Evolutionary conservation across 768 basidiomycete genomes (phyloP), one percentile per base, ranked within the genome.

Genomic region (Symmetrospora coprosmae): DNA sequence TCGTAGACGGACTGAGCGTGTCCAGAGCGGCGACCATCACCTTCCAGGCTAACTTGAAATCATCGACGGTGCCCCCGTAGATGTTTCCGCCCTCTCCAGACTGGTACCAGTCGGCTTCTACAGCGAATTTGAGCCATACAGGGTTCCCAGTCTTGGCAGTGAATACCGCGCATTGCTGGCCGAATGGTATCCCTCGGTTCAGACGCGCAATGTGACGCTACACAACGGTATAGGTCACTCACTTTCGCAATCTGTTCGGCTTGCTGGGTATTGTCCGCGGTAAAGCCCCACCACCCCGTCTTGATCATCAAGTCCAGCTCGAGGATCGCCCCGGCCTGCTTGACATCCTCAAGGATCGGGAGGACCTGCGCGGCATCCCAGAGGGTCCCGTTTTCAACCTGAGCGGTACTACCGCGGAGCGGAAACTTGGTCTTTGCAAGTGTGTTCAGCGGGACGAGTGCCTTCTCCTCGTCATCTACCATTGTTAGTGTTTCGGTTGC

Each of bases 101-200:
- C 49, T n/a, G n/a, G n/a, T n/a, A n/a, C n/a, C n/a, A n/a, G n/a
- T n/a, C n/a, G n/a, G n/a, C n/a, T n/a, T n/a, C n/a, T n/a, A n/a
- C n/a, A n/a, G 49, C 49, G 21, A 50, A 50, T 13, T 35, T 30
- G 9, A 50, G 49, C 49, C 49, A 50, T 31, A 50, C 30, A 27
- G 27, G 27, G 16, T 14, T 16, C 17, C 33, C 33, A 5, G 31
- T 21, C 5, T 34, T 5, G 8, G 23, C 8, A 34, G 21, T 30
- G 6, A 50, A 34, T 30, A 34, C 19, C 8, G 13, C 25, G 21
- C 33, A 34, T 50, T 50, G 9, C 49, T 50, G 19, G n/a, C n/a
- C n/a, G n/a, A n/a, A n/a, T n/a, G n/a, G n/a, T n/a, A n/a, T n/a
- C n/a, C n/a, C n/a, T n/a, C n/a, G n/a, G n/a, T n/a, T n/a, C 5